A percentile compares a stretch with the other conserved stretches of the same genome.
These are phyloP conservation scores for Baudoinia panamericana DNA, from an alignment of 495 filamentous ascomycete genomes.

Conservation along the genomic window DNA sequence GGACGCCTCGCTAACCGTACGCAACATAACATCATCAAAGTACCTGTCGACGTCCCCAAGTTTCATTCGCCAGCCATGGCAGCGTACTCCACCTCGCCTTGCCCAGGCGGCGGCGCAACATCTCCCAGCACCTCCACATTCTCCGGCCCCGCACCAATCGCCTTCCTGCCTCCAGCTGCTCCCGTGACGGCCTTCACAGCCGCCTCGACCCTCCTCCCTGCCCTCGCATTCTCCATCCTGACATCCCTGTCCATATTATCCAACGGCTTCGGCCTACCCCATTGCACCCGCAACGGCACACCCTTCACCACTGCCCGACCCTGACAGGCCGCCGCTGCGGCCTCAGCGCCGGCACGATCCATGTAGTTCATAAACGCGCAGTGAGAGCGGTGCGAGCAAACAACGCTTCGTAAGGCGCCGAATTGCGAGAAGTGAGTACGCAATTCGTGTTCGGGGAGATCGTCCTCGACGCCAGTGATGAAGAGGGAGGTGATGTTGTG, in stretches of 20 bases:
- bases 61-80: constrained; percentile 77
- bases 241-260: constrained; percentile 80
- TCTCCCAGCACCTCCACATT: constrained; percentile 37
- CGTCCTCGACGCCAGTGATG: constrained; percentile 89
- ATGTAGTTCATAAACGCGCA: constrained; percentile 93
- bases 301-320: constrained; percentile 73
- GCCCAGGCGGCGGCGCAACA: constrained; percentile 74
- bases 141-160: constrained; percentile 16
- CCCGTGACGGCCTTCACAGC: constrained; percentile 19
- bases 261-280: constrained; percentile 81
- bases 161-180: constrained; percentile 23
- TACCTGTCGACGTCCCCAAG: no score
- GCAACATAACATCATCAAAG: no score
- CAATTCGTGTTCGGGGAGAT: constrained; percentile 80
- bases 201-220: constrained; percentile 45
- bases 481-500: constrained; percentile 80
- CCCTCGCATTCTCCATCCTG: constrained; percentile 58
- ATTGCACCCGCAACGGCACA: constrained; percentile 76
- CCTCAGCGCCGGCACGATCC: constrained; percentile 68
- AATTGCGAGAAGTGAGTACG: constrained; percentile 81
- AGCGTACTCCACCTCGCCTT: constrained; percentile 66
- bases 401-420: constrained; percentile 72
- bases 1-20: no score
- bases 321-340: constrained; percentile 69
- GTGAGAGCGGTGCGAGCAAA: constrained; percentile 93